A percentile compares a stretch with the other conserved stretches of the same genome.
phyloP scores from a whole-genome alignment of 1,284 basidiomycete genomes.

The Meira miltonrushii region DNA sequence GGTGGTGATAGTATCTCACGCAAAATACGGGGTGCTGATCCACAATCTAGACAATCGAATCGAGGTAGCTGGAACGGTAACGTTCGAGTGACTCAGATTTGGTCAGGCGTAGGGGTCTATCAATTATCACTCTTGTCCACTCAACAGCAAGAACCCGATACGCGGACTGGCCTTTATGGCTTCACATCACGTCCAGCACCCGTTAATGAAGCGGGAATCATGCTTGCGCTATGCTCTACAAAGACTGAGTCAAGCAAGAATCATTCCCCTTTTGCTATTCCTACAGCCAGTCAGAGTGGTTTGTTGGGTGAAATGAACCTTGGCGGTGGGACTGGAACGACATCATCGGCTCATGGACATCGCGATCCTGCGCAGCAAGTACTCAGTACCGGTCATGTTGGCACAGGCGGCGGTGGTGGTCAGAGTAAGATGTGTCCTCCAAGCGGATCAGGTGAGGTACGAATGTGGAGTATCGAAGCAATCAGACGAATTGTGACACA shows the following conservation, averaged over 20 bases:
- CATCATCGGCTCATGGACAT: conserved; percentile 22
- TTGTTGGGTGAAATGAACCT: conserved; percentile 17
- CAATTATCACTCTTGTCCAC: conserved; percentile 31
- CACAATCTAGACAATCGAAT: conserved; percentile 1
- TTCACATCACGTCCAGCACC: conserved; percentile 11
- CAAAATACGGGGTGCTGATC: neutral
- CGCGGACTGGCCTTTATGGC: neutral
- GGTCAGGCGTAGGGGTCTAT: conserved; percentile 32
- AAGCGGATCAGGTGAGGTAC: conserved; percentile 23
- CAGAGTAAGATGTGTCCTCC: conserved; percentile 28
- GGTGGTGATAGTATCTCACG: neutral
- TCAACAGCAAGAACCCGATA: neutral
- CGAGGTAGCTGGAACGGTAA: conserved; percentile 23
- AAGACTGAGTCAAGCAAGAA: conserved; percentile 6
- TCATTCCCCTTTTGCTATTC: conserved; percentile 28
- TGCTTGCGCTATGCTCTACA: conserved; percentile 17
- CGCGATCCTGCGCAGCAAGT: conserved; percentile 16
- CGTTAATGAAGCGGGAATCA: neutral
- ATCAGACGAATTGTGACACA: conserved; percentile 27
- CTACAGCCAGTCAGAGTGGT: conserved; percentile 10
- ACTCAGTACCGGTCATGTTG: conserved; percentile 22
- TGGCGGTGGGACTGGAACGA: conserved; percentile 27
- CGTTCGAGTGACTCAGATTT: conserved; percentile 27
- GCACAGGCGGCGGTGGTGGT: conserved; percentile 26
- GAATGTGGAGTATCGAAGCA: conserved; percentile 41